These are phyloP conservation scores for Wickerhamiella galacta DNA, from an alignment of 805 yeast species.

Conservation along the genomic window DNA sequence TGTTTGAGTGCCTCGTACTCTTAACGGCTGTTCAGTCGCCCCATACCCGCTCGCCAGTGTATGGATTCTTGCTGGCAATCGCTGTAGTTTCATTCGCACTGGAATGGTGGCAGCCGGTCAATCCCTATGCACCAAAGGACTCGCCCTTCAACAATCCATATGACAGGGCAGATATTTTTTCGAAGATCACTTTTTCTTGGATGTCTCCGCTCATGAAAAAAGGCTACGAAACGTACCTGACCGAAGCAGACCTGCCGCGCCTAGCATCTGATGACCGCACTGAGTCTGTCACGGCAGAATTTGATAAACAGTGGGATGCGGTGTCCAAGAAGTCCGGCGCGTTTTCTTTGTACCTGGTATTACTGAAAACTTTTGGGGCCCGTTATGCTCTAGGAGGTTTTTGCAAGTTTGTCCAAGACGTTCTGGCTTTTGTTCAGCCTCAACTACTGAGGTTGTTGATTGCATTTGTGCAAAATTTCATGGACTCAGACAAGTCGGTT, in stretches of 20 bases:
- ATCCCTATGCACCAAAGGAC: no score
- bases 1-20: no score
- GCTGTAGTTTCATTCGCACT: slow-evolving; percentile 29
- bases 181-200: slow-evolving; percentile 74
- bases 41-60: no score
- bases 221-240: slow-evolving; percentile 45
- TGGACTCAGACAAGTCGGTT: slow-evolving; percentile 13
- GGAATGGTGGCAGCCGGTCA: slow-evolving; percentile 29
- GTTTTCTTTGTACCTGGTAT: slow-evolving; percentile 42
- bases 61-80: no score
- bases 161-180: slow-evolving; percentile 52
- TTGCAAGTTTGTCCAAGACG: slow-evolving; percentile 60
- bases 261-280: slow-evolving; percentile 57
- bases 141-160: slow-evolving; percentile 29
- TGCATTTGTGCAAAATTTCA: slow-evolving; percentile 36
- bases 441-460: slow-evolving; percentile 58
- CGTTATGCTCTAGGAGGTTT: slow-evolving; percentile 55
- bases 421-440: slow-evolving; percentile 76
- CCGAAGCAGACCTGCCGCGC: slow-evolving; percentile 52
- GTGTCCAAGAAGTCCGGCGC: slow-evolving; percentile 26
- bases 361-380: slow-evolving; percentile 56
- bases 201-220: slow-evolving; percentile 69
- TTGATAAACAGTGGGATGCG: slow-evolving; percentile 43
- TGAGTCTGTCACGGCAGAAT: slow-evolving; percentile 31
- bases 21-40: no score